Base-by-base conservation (phyloP, 2,329 filamentous ascomycete genomes). In the Cladosporium phlei region DNA sequence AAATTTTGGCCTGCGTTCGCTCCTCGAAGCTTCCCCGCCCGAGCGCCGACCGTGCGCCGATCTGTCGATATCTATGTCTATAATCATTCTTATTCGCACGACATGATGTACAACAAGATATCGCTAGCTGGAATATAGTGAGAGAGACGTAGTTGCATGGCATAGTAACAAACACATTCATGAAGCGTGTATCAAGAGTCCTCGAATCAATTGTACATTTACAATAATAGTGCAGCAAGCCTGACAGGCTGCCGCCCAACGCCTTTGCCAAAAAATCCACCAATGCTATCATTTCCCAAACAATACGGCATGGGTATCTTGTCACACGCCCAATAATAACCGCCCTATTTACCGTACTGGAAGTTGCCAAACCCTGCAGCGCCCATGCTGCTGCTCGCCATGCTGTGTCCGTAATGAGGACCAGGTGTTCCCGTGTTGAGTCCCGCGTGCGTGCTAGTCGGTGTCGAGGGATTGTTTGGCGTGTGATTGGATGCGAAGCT, bases 291-390 rank as follows among this genome's bases (percentile, higher is more conserved):
- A 45, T 24, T 8, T 19, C 34, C 12, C 30, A 35, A 35, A 45
- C 16, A 37, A 35, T 24, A 37, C 25, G 25, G 22, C 19, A 16
- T 21, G 42, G 40, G 32, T 45, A 45, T 45, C 42, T 28, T 21
- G 19, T 45, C 24, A 45, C 42, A 32, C 42, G 32, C 37, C 25
- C 42, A 37, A 45, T 17, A 24, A 28, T 4, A 10, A 12, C 32
- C 27, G 34, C 14, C 32, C 47, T 49, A 51, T 44, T 53, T 52
- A 34, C 49, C 45, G 44, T 59, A 60, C 38, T 68, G 66, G 55
- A 91, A 91, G 62, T 75, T 79, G 38, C 87, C 87, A 71, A 91
- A 89, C 19, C 83, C 80, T 42, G 86, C 85, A 20, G 82, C 82
- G 2, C 46, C 50, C 33, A 81, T 81, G 16, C 81, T 84, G 20